Evolutionary conservation across 108 stramenopile species (phyloP).

Genomic region (Stephanodiscus triporus): DNA sequence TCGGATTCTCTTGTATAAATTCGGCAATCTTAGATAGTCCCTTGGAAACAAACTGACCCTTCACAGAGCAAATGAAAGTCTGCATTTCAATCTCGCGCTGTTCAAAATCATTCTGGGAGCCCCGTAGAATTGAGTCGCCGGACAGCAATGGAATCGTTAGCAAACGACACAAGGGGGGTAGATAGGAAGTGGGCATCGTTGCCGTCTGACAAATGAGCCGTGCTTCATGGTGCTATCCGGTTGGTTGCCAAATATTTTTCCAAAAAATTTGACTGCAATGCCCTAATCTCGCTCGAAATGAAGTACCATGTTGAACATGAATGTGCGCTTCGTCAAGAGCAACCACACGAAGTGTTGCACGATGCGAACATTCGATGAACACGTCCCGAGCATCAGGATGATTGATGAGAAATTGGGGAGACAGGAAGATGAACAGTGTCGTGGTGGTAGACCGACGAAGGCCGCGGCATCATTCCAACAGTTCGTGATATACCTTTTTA

Average conservation of each 20-base stretch:
- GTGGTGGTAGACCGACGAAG: not conserved
- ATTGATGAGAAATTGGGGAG: not conserved
- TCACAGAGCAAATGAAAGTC: too few species aligned
- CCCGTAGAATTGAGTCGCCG: not conserved
- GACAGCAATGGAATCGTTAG: not conserved
- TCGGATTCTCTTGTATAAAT: not conserved
- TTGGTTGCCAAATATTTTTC: not conserved
- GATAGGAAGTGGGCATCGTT: not conserved
- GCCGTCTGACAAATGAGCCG: not conserved
- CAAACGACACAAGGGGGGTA: not conserved
- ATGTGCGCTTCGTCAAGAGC: not conserved
- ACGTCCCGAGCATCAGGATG: not conserved
- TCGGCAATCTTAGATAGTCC: too few species aligned
- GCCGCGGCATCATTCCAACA: not conserved
- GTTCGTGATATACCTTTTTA: not conserved
- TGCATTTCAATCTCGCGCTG: too few species aligned
- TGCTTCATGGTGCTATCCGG: too few species aligned
- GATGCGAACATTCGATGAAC: not conserved
- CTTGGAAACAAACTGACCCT: too few species aligned
- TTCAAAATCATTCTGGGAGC: too few species aligned
- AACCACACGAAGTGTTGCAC: not conserved
- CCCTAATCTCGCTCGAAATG: not conserved
- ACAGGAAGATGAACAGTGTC: not conserved
- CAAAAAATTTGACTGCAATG: not conserved
- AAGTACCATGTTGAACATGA: not conserved